phyloP scores from a whole-genome alignment of 2,329 filamentous ascomycete genomes.

The Boeremia exigua region DNA sequence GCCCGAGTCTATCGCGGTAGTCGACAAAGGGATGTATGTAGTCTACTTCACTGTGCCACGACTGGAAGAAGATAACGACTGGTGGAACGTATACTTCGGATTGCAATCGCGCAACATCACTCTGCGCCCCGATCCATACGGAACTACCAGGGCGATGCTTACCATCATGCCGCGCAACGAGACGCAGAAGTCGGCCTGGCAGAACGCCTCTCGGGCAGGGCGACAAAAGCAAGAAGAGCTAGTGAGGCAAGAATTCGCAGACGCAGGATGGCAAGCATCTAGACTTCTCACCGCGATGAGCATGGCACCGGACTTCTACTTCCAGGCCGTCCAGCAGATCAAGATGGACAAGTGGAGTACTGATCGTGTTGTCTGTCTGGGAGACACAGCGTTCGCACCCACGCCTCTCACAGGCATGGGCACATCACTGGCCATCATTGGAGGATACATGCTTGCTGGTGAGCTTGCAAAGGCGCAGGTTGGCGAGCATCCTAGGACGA shows the following conservation, averaged over 20 bases:
- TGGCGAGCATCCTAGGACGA: conserved; percentile 19
- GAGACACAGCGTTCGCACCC: conserved; percentile 62
- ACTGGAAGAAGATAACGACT: conserved; percentile 43
- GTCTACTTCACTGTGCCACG: conserved; percentile 49
- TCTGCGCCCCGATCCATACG: conserved; percentile 31
- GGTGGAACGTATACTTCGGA: conserved; percentile 45
- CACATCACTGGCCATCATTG: conserved; percentile 45
- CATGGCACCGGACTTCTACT: conserved; percentile 55
- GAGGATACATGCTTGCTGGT: conserved; percentile 48
- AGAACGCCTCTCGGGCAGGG: conserved; percentile 35
- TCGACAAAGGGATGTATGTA: conserved; percentile 32
- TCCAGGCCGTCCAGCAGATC: conserved; percentile 53
- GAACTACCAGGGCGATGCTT: conserved; percentile 44
- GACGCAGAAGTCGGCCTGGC: conserved; percentile 22
- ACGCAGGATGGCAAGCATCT: conserved; percentile 54
- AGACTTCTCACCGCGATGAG: conserved; percentile 53
- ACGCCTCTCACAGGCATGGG: conserved; percentile 55
- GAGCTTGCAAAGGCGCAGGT: conserved; percentile 33
- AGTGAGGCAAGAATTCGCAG: conserved; percentile 43
- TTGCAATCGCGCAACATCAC: conserved; percentile 41
- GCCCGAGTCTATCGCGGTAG: conserved; percentile 22
- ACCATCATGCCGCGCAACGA: conserved; percentile 38
- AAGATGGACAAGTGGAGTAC: conserved; percentile 53
- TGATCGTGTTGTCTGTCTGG: conserved; percentile 59
- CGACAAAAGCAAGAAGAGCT: conserved; percentile 49